These are phyloP conservation scores for Arthrobotrys pseudoclavata DNA, from an alignment of 2,329 filamentous ascomycete species.

Conservation along the genomic window DNA sequence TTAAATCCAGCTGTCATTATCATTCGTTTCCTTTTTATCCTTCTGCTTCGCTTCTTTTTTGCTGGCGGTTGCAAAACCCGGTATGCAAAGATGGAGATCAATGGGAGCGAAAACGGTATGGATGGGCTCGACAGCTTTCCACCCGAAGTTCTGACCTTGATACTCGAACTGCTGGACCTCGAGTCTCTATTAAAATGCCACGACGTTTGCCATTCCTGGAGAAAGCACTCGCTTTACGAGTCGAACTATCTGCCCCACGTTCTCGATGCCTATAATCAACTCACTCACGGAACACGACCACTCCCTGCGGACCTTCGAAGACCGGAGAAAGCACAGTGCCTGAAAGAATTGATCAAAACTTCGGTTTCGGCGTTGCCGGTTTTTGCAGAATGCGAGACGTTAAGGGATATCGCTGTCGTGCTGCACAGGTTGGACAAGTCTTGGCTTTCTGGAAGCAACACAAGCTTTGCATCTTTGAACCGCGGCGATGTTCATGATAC, in stretches of 20 bases:
- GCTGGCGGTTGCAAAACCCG: constrained; percentile 20
- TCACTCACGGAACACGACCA: constrained; percentile 55
- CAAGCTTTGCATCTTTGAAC: constrained; percentile 45
- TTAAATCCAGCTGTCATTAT: constrained; percentile 38
- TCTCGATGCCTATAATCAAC: constrained; percentile 51
- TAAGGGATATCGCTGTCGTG: constrained; percentile 56
- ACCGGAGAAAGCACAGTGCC: constrained; percentile 12
- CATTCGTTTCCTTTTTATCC: constrained; percentile 31
- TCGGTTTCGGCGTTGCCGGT: constrained; percentile 57
- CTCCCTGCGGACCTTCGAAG: constrained; percentile 39
- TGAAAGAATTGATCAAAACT: constrained; percentile 48
- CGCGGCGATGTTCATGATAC: constrained; percentile 32
- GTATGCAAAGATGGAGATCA: constrained; percentile 51
- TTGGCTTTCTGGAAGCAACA: constrained; percentile 58
- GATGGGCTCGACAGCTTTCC: constrained; percentile 51
- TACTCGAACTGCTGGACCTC: constrained; percentile 55
- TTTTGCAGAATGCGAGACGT: constrained; percentile 52
- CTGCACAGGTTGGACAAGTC: constrained; percentile 51
- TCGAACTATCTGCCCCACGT: constrained; percentile 57
- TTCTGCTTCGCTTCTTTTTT: constrained; percentile 31
- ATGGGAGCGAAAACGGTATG: constrained; percentile 47
- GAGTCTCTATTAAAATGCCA: constrained; percentile 57
- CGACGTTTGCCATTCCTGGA: constrained; percentile 59
- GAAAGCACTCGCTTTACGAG: constrained; percentile 50
- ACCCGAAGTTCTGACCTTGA: constrained; percentile 51